A percentile compares a stretch with the other conserved stretches of the same genome.
Evolutionary conservation across 2,329 filamentous ascomycete genomes (phyloP).

Genomic region (Thielaviopsis ethacetica): DNA sequence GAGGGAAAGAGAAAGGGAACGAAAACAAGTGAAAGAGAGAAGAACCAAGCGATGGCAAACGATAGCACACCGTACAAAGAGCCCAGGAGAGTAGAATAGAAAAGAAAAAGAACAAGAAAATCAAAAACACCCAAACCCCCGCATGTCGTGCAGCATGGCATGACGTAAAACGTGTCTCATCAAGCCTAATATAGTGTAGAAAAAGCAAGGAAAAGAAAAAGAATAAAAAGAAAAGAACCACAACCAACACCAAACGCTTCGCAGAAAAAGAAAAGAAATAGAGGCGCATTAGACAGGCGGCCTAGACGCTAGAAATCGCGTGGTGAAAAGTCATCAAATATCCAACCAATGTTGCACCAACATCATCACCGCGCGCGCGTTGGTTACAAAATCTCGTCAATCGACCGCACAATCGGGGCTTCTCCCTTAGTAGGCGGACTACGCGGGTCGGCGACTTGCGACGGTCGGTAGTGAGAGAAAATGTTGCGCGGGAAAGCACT

Average conservation of each 20-base stretch:
- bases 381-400: constrained; percentile 55
- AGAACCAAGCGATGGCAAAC: neutral
- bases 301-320: neutral
- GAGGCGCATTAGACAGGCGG: too few species aligned
- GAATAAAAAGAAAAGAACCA: neutral
- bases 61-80: neutral
- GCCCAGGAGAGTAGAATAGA: neutral
- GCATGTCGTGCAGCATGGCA: neutral
- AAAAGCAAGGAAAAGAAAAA: neutral
- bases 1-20: neutral
- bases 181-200: neutral
- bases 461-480: constrained; percentile 32
- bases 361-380: neutral
- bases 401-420: constrained; percentile 59
- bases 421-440: constrained; percentile 61
- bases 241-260: neutral
- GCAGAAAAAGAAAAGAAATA: too few species aligned
- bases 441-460: constrained; percentile 45
- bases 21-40: neutral
- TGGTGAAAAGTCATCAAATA: neutral
- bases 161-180: neutral
- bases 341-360: neutral
- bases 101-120: neutral
- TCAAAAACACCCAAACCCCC: neutral
- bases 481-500: constrained; percentile 38